Conservation (phyloP, 2,329 filamentous ascomycete species). For the Fusarium anthophilum region DNA sequence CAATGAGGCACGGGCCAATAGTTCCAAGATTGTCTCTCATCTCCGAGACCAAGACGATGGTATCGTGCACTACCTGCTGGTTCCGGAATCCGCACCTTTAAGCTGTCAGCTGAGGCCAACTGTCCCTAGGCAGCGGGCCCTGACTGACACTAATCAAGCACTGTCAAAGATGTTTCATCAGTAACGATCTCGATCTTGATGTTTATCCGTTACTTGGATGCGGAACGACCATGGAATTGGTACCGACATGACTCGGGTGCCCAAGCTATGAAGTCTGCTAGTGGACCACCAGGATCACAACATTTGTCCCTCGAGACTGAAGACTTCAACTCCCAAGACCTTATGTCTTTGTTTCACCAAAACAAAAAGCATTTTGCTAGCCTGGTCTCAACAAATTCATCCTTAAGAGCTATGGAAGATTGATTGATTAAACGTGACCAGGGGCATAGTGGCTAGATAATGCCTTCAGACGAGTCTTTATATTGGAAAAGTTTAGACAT, state of each 20-base stretch:
- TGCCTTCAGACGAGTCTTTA: not conserved
- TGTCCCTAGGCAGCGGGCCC: not conserved
- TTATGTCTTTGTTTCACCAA: not conserved
- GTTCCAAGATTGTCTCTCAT: slow-evolving; percentile 21
- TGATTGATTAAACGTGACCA: not conserved
- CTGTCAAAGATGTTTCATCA: slow-evolving; percentile 7
- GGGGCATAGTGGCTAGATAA: not conserved
- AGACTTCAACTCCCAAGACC: not conserved
- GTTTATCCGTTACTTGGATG: not conserved
- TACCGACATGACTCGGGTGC: slow-evolving; percentile 5
- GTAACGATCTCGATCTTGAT: slow-evolving; percentile 17
- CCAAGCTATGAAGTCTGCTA: not conserved
- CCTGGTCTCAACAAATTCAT: not conserved
- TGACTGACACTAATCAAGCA: not conserved
- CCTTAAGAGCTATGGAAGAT: not conserved
- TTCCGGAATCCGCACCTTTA: not conserved
- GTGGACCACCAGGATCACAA: slow-evolving; percentile 14
- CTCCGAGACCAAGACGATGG: not conserved
- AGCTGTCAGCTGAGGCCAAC: slow-evolving; percentile 13
- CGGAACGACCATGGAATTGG: slow-evolving; percentile 16
- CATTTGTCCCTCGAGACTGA: not conserved
- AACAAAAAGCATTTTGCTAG: not conserved
- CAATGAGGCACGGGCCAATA: slow-evolving; percentile 26
- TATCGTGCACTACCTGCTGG: slow-evolving; percentile 3
- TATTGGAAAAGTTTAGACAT: not conserved